Base-by-base conservation (phyloP, 352 stramenopile genomes). In the Thalassiosira hispida region DNA sequence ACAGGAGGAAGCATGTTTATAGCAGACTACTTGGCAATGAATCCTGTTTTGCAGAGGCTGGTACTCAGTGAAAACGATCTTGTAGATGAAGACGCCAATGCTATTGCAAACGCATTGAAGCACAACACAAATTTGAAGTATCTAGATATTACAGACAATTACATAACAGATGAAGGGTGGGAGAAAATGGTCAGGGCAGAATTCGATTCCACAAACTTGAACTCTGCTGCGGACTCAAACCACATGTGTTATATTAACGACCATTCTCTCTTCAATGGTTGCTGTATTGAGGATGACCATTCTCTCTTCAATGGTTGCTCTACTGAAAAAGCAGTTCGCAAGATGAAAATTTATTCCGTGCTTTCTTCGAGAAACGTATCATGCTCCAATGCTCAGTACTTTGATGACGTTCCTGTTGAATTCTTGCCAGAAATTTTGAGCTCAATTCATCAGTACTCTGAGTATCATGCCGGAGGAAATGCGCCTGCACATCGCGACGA, bases 171-270 rank as follows among this genome's bases (percentile, higher is more conserved):
- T 14, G 40, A 5, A 47, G 40, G 40, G 11, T 47, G 40, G 40
- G 8, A 47, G 8, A 1, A 4, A 16, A n/a, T 47, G 9, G 2
- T 20, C 2, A 60, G n/a, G 18, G 12, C 18, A 27, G 51, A 60
- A 18, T 60, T 60, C 27, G 51, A 60, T 60, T 2, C 7, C 27
- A 29, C 51, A 27, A 60, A 2, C 51, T 60, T 60, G 51, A 60
- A 60, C 51, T 60, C 51, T 2, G 51, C 14, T 38, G 3, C 51
- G 3, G 18, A 60, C 51, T 60, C 51, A 2, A 60, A 60, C 2
- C 51, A 38, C 31, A 38, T 8, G 3, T 38, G 31, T 38, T 8
- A 38, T 38, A 38, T 38, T 8, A 8, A 38, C 3, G 8, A 38
- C 8, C 31, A 38, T 8, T 38, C 31, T 8, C 3, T 38, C 3